These are phyloP conservation scores for Amauroascus verrucosus DNA, from an alignment of 2,329 filamentous ascomycete genomes.

Conservation along the genomic window DNA sequence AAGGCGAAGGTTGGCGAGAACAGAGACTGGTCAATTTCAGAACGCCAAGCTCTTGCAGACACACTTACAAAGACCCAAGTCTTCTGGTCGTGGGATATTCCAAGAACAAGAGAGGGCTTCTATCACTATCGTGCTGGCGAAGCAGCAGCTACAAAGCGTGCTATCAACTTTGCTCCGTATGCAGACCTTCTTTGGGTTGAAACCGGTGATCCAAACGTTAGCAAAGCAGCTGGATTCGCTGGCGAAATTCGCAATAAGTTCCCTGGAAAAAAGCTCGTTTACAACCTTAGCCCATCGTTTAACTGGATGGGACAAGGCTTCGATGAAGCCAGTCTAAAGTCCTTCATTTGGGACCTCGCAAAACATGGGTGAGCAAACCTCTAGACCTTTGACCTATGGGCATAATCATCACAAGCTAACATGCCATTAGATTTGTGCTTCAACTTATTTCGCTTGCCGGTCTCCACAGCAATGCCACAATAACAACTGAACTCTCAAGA, in stretches of 20 bases:
- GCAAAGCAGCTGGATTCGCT: constrained; percentile 65
- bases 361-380: constrained; percentile 63
- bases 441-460: constrained; percentile 56
- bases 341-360: constrained; percentile 93
- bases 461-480: constrained; percentile 53
- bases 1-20: constrained; percentile 51
- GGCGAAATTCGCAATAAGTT: constrained; percentile 58
- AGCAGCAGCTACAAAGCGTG: constrained; percentile 75
- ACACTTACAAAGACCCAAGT: constrained; percentile 58
- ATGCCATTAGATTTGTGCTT: constrained; percentile 43
- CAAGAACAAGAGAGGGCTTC: constrained; percentile 84
- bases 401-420: constrained; percentile 9
- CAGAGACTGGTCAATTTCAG: constrained; percentile 65
- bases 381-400: not conserved
- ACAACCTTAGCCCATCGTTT: constrained; percentile 93
- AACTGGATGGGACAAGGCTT: constrained; percentile 98
- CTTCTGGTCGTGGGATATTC: constrained; percentile 82
- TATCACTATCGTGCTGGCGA: constrained; percentile 67
- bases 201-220: constrained; percentile 77
- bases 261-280: constrained; percentile 82
- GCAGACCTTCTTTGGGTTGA: constrained; percentile 96
- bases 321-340: constrained; percentile 67
- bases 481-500: constrained; percentile 63
- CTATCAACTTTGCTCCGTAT: constrained; percentile 80
- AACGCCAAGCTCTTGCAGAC: constrained; percentile 62